phyloP scores from a whole-genome alignment of 495 filamentous ascomycete genomes.

The Immersiella caudata region DNA sequence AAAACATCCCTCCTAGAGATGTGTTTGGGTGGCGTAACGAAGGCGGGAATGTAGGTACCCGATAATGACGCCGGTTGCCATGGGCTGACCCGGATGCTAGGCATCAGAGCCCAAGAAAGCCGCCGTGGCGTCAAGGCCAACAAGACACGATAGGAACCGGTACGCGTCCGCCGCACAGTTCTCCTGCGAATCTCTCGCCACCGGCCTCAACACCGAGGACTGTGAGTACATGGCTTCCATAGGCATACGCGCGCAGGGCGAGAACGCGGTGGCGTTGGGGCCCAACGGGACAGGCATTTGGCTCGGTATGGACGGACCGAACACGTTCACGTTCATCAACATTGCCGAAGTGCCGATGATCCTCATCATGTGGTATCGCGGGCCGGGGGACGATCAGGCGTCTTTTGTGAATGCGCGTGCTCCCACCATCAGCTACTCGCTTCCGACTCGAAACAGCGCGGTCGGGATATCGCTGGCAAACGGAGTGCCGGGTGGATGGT shows the following conservation, averaged over 20 bases:
- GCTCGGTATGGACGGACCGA: constrained; percentile 33
- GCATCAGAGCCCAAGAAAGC: neutral
- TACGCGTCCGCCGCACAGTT: neutral
- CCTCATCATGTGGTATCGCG: constrained; percentile 31
- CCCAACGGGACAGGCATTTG: constrained; percentile 28
- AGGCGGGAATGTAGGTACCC: neutral
- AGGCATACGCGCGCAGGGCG: constrained; percentile 33
- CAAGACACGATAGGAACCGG: neutral
- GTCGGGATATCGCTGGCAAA: constrained; percentile 33
- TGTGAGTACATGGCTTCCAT: constrained; percentile 34
- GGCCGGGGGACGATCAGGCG: constrained; percentile 23
- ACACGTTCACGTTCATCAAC: constrained; percentile 37
- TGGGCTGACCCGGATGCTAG: neutral
- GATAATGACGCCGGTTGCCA: neutral
- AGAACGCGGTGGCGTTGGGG: constrained; percentile 21
- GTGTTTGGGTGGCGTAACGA: neutral
- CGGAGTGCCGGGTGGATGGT: constrained; percentile 35
- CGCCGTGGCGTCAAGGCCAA: neutral
- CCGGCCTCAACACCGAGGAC: constrained; percentile 29
- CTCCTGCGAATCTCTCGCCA: constrained; percentile 19
- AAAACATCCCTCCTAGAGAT: neutral
- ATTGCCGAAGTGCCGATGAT: constrained; percentile 28
- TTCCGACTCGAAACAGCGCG: constrained; percentile 22
- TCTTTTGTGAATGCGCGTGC: constrained; percentile 32
- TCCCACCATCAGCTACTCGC: constrained; percentile 35